These are phyloP conservation scores for Podospora appendiculata DNA, from an alignment of 495 filamentous ascomycete genomes.

Conservation along the genomic window DNA sequence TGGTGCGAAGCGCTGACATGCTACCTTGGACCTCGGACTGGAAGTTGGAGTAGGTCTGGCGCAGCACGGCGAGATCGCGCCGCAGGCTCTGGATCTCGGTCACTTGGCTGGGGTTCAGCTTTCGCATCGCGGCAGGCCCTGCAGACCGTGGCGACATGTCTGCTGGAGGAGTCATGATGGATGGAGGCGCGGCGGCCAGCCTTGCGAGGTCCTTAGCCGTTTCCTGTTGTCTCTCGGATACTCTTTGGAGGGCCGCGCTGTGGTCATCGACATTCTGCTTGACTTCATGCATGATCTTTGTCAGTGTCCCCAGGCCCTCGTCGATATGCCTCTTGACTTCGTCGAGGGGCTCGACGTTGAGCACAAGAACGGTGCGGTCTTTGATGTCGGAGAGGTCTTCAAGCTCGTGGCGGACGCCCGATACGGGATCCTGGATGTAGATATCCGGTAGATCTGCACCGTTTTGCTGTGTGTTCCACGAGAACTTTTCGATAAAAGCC, in stretches of 20 bases:
- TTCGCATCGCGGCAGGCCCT: conserved; percentile 13
- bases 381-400: conserved; percentile 95
- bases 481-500: conserved; percentile 99
- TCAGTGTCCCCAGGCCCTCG: conserved; percentile 76
- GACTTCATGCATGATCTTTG: conserved; percentile 71
- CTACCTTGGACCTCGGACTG: conserved; percentile 79
- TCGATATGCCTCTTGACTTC: conserved; percentile 96
- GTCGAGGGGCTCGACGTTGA: conserved; percentile 92
- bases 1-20: conserved; percentile 73
- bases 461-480: conserved; percentile 94
- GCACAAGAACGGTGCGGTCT: conserved; percentile 84
- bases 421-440: conserved; percentile 92
- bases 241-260: conserved; percentile 65
- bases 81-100: conserved; percentile 74
- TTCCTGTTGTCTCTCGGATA: conserved; percentile 89
- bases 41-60: conserved; percentile 89
- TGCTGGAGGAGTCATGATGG: conserved; percentile 24
- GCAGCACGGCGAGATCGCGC: conserved; percentile 83
- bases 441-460: conserved; percentile 92
- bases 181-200: conserved; percentile 59
- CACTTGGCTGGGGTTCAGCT: conserved; percentile 45
- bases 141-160: conserved; percentile 25
- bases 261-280: conserved; percentile 75
- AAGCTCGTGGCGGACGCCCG: conserved; percentile 88
- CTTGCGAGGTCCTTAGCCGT: conserved; percentile 85